Evolutionary conservation across 139 green algal species (phyloP), one percentile per base, ranked within the genome.

Genomic region (Chlorella vulgaris): DNA sequence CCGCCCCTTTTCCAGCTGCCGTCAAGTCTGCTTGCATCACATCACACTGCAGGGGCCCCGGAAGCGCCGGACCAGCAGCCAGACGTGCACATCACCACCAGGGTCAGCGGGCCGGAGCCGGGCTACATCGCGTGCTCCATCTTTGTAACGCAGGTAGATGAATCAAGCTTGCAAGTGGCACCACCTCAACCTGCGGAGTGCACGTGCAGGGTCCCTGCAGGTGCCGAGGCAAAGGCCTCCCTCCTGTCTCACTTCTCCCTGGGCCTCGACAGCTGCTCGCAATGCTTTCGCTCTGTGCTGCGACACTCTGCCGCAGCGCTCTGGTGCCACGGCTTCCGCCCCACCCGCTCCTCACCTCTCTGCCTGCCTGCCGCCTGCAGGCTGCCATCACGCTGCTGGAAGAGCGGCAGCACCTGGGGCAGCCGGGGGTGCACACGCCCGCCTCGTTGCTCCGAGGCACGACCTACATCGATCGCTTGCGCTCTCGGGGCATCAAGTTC

Each of bases 41-140:
- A 10, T 15, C 10, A 58, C 15, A 58, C 10, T n/a, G 71, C 71
- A 62, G n/a, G 50, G 13, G 68, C 68, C 7, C 68, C 68, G 4
- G 26, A 55, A 8, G 42, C 71, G 15, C 50, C 71, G 0, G 71
- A 62, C n/a, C 47, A 78, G 51, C 29, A 47, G 33, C 61, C 71
- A 0, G 85, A 88, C 36, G 21, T 78, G 70, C 66, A 87, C 66
- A 35, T 90, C 7, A 58, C 82, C 22, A 78, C 82, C 1, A 39
- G 53, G 0, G 75, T 93, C 42, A 61, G 43, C 31, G 80, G 88
- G 0, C 88, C 88, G 13, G 91, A 94, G 85, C 91, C 88, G 0
- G 90, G 88, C 38, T 94, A 94, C 84, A 78, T 91, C 5, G 87
- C 83, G 33, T 93, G 88, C 28, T 69, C 84, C 0, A 88, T 91